Evolutionary conservation across 495 filamentous ascomycete genomes (phyloP), one percentile per base, ranked within the genome.

Genomic region (Xylaria cubensis): DNA sequence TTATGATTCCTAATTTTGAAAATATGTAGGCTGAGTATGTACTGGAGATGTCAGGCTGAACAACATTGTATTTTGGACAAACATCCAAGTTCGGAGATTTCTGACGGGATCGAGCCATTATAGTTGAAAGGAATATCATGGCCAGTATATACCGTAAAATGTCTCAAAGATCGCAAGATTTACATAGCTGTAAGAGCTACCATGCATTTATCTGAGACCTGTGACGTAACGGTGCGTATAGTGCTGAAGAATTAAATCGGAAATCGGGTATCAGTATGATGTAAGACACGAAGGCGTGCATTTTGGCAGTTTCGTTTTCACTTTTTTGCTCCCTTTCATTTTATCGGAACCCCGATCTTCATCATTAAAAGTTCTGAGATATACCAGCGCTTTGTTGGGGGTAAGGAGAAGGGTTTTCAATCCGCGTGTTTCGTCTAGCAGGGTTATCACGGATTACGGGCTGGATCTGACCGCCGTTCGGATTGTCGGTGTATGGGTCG

Each of bases 361-460:
- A 29, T 29, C 44, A 50, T 79, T 86, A 99, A 76, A 99, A 99
- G 76, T 99, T 99, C 79, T 98, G 96, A n/a, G 96, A 93, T 77
- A 99, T 99, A 63, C 96, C 96, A 39, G 94, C 93, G 76, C 92
- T 97, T 85, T 96, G 94, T 78, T 95, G 92, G 13, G 94, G 94
- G 75, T 92, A 95, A 48, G 97, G 91, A 41, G 88, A 83, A 2
- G 94, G 92, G 77, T 92, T 97, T 80, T 98, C 94, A 63, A 99
- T 98, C 58, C 94, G 89, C 26, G 96, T 98, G 79, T 97, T 97
- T 69, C 96, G 88, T 73, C 96, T 86, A 2, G 96, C 96, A 73
- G 90, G 90, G 42, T 97, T 94, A 80, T 98, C 96, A n/a, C 95
- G 88, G 61, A 99, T 97, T 36, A 99, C 91, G 3, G 96, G 96